These are phyloP conservation scores for Acacia melanoxylon DNA, from an alignment of 306 rosid genomes.

Conservation along the genomic window DNA sequence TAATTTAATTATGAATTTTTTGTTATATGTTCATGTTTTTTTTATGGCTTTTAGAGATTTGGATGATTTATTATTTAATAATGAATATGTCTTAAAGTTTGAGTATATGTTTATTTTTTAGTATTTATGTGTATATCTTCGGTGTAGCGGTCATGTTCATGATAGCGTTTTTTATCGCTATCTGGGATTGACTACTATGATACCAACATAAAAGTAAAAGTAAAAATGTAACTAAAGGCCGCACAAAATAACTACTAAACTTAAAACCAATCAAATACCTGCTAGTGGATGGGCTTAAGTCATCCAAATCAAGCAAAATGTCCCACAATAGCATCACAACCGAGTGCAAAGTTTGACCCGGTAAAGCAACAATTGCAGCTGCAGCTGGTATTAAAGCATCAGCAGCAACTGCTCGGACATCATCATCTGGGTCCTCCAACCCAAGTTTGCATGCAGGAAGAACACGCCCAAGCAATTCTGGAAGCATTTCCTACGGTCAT, in stretches of 20 bases:
- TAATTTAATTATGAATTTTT: no score
- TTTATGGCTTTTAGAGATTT: no score
- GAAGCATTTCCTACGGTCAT: conserved; percentile 76
- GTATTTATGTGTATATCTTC: no score
- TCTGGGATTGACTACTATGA: no score
- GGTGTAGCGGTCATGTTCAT: no score
- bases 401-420: conserved; percentile 99
- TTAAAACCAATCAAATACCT: conserved; percentile 50
- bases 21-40: no score
- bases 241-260: conserved; percentile 4
- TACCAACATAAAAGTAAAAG: background rate
- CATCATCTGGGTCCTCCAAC: conserved; percentile 96
- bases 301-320: conserved; percentile 95
- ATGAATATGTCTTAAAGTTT: no score
- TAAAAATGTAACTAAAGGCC: background rate
- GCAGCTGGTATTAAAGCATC: conserved; percentile 95
- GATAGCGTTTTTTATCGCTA: no score
- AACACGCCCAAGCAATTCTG: conserved; percentile 76
- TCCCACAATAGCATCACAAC: conserved; percentile 97
- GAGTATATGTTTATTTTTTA: no score
- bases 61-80: no score
- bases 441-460: conserved; percentile 97
- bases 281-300: conserved; percentile 99
- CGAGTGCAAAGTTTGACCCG: conserved; percentile 74
- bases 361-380: conserved; percentile 74